Evolutionary conservation across 2,329 filamentous ascomycete species (phyloP), one percentile per base, ranked within the genome.

Genomic region (Diaporthe caulivora): DNA sequence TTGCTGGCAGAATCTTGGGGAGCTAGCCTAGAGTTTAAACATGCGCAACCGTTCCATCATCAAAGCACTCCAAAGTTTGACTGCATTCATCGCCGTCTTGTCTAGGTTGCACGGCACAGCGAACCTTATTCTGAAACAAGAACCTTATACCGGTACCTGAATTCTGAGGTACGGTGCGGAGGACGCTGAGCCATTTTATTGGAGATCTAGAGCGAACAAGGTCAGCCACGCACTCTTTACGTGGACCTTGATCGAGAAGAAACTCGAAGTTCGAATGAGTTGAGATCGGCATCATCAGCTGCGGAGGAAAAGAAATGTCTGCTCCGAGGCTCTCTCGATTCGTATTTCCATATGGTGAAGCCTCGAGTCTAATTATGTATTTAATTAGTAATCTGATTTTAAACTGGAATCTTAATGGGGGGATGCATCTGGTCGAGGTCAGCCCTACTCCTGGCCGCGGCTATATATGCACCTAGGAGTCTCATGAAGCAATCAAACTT

Each of bases 91-190:
- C n/a, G n/a, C n/a, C n/a, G 42, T 17, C 58, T 49, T 34, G 40
- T 29, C 26, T 44, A 34, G 58, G 42, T 47, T 31, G 40, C 40
- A 7, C 26, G 26, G 40, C 21, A 49, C 26, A 34, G 18, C 58
- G 26, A 64, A 64, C 58, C 58, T 64, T 47, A 49, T 64, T 42
- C 26, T 64, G 58, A 64, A 64, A 64, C 58, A 6, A 29, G 18
- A 49, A 47, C 58, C 11, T 64, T 34, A 21, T 24, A 34, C 31
- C 18, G 9, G n/a, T 13, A n/a, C 10, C 21, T 42, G 40, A 47
- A 2, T 47, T 47, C 18, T 24, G 24, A 10, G 26, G 21, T 31
- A 47, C 40, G 21, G 24, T 34, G 11, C 9, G 29, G 26, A 18
- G 29, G 21, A 21, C n/a, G 26, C 13, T 49, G 26, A 26, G 47